Conservation (phyloP, 257 asterid genomes). For the Cordia subcordata region DNA sequence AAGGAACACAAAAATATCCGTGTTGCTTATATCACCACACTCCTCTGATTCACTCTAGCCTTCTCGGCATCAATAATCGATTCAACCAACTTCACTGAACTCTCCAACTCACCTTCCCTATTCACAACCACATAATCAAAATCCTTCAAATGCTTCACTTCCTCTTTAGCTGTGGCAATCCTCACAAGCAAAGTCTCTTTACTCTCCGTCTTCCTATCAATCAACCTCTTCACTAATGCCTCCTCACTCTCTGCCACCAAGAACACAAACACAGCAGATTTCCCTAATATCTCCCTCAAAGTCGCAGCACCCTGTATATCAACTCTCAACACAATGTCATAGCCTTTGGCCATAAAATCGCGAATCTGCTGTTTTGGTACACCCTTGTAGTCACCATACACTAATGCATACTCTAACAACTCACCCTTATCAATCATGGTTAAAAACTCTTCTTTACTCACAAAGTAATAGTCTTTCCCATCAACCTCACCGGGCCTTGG, state of each 20-base stretch:
- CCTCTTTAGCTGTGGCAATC: slow-evolving; percentile 78
- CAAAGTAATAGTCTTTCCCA: slow-evolving; percentile 76
- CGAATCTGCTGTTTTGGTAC: slow-evolving; percentile 80
- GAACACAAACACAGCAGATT: slow-evolving; percentile 66
- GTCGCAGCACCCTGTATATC: slow-evolving; percentile 88
- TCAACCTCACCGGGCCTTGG: slow-evolving; percentile 66
- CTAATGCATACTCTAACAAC: slow-evolving; percentile 87
- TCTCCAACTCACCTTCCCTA: slow-evolving; percentile 80
- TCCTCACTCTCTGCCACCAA: slow-evolving; percentile 94
- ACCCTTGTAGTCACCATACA: slow-evolving; percentile 88
- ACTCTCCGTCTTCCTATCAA: slow-evolving; percentile 77
- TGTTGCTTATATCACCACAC: slow-evolving; percentile 39
- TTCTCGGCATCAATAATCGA: slow-evolving; percentile 90
- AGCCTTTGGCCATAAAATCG: slow-evolving; percentile 73
- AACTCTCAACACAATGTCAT: slow-evolving; percentile 82
- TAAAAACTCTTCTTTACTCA: slow-evolving; percentile 66
- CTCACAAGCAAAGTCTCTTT: slow-evolving; percentile 72
- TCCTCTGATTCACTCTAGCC: slow-evolving; percentile 75
- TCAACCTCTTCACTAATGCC: slow-evolving; percentile 85
- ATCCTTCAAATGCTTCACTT: slow-evolving; percentile 64
- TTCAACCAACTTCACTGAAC: slow-evolving; percentile 57
- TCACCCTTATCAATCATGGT: slow-evolving; percentile 64
- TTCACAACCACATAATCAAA: slow-evolving; percentile 94
- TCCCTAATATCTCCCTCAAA: slow-evolving; percentile 51
- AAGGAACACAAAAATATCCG: not conserved